These are phyloP conservation scores for Calamus simplicifolius DNA, from an alignment of 176 grass and related monocot species.

Conservation along the genomic window DNA sequence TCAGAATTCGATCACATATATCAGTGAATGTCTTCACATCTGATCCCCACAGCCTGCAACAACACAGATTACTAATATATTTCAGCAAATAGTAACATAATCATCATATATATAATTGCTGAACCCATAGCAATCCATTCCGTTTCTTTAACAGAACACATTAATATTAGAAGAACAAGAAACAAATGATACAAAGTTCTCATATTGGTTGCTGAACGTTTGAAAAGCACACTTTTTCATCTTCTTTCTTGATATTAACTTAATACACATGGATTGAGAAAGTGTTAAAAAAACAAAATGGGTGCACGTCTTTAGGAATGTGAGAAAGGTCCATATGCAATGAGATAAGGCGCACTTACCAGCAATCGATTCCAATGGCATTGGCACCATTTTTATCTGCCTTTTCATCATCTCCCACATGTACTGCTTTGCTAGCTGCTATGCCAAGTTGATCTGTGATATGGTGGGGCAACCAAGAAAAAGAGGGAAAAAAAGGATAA, in stretches of 20 bases:
- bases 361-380: slow-evolving; percentile 73
- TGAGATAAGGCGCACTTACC: slow-evolving; percentile 29
- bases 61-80: neutral
- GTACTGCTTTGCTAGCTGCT: slow-evolving; percentile 43
- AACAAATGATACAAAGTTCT: no score
- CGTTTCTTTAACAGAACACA: neutral
- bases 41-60: slow-evolving; percentile 68
- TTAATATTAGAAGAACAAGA: slow-evolving; percentile 1
- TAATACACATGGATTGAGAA: neutral
- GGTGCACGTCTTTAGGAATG: neutral
- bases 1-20: slow-evolving; percentile 27
- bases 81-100: neutral
- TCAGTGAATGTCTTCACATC: slow-evolving; percentile 67
- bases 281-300: neutral
- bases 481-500: no score
- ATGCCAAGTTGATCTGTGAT: slow-evolving; percentile 61
- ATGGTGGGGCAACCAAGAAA: neutral
- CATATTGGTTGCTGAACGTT: no score
- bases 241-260: no score
- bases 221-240: no score
- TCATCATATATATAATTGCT: neutral
- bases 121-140: neutral
- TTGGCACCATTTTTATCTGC: slow-evolving; percentile 65
- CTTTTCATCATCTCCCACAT: slow-evolving; percentile 82
- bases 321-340: neutral